These are phyloP conservation scores for Auriscalpium orientale DNA, from an alignment of 768 basidiomycete genomes.

Conservation along the genomic window DNA sequence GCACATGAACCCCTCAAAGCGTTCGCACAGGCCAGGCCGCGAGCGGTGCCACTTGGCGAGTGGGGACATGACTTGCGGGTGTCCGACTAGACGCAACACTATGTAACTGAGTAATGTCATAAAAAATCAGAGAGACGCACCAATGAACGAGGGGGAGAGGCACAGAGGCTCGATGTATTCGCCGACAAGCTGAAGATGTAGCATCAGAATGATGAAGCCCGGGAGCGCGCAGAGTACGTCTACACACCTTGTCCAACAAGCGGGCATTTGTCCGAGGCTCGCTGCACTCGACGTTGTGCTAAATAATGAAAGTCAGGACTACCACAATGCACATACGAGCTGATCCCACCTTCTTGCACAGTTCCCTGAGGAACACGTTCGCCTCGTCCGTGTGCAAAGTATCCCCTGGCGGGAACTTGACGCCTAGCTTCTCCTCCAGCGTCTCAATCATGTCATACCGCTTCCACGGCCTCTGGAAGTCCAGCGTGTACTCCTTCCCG, in stretches of 20 bases:
- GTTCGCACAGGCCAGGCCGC: slow-evolving; percentile 94
- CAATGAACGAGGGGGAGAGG: slow-evolving; percentile 93
- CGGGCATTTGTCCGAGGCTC: slow-evolving; percentile 95
- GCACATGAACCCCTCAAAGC: slow-evolving; percentile 97
- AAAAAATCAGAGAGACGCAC: slow-evolving; percentile 29
- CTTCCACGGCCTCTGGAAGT: slow-evolving; percentile 96
- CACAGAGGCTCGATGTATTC: slow-evolving; percentile 97
- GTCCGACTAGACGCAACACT: slow-evolving; percentile 55
- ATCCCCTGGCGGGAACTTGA: slow-evolving; percentile 90
- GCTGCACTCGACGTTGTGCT: slow-evolving; percentile 95
- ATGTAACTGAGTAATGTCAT: background rate
- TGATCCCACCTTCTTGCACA: slow-evolving; percentile 68
- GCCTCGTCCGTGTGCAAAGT: slow-evolving; percentile 81
- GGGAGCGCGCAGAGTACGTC: background rate
- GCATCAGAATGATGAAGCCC: background rate
- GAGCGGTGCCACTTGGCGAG: slow-evolving; percentile 98
- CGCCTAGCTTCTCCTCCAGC: slow-evolving; percentile 85
- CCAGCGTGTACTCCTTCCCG: slow-evolving; percentile 64
- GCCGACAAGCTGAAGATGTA: slow-evolving; percentile 69
- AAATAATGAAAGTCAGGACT: background rate
- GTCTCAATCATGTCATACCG: slow-evolving; percentile 97
- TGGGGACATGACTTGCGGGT: slow-evolving; percentile 99
- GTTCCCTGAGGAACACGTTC: slow-evolving; percentile 79
- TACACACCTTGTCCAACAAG: slow-evolving; percentile 80
- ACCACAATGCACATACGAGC: background rate